Evolutionary conservation across 2,329 filamentous ascomycete species (phyloP), one percentile per base, ranked within the genome.

Genomic region (Ophiognomonia clavigignenti-juglandacearum): DNA sequence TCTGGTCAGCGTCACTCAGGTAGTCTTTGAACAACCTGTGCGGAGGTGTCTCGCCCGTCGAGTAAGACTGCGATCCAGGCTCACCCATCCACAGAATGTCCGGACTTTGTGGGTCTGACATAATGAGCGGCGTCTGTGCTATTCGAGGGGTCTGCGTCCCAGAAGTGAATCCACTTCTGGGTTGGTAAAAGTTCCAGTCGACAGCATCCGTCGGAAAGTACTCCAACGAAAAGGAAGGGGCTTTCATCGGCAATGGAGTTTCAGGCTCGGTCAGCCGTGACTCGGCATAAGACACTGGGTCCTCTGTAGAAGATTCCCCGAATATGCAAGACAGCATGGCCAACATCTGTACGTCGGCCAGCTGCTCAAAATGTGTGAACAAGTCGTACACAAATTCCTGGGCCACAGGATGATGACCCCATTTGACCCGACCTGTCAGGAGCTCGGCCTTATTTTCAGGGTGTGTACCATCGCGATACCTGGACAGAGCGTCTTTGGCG

Each of bases 251-350:
- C 13, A 85, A 66, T 7, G 82, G 82, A 22, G 78, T 83, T 54
- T 83, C 77, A 6, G 79, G 73, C 46, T 80, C 74, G 0, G 75
- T 71, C 43, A 82, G 66, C 47, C 72, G 72, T 2, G 75, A 73
- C 53, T 80, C 78, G 14, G 74, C 72, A 54, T 82, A 81, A 4
- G 79, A 75, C 20, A 80, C 69, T 40, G 72, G 71, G 48, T 81
- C 73, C 36, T 77, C 70, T 0, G 74, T 67, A 11, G 74, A 71
- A 0, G 80, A 73, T 42, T 85, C 81, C 54, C 76, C 80, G 59
- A 86, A 85, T 48, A 86, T 76, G 60, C 83, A 86, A 2, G 82
- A 83, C 23, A 86, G 70, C 80, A 86, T 85, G 8, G 82, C 83
- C 44, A 86, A 60, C 83, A 86, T 86, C 61, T 86, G 83, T 11